Conservation (phyloP, 192 early-diverging fungal species). For the Dispira parvispora region DNA sequence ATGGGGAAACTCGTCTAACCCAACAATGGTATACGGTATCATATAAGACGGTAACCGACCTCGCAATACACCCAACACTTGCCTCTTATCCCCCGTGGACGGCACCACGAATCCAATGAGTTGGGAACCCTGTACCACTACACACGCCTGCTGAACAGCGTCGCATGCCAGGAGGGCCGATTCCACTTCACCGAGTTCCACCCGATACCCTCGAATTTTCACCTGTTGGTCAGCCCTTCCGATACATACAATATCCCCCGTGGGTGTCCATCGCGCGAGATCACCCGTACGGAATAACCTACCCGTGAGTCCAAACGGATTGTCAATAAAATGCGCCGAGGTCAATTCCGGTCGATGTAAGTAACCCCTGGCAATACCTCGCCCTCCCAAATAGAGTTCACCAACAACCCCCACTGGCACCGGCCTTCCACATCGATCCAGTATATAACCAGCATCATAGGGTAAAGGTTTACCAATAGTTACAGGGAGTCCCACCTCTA, state of each 20-base stretch:
- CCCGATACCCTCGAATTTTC: slow-evolving; percentile 5
- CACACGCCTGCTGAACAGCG: neutral
- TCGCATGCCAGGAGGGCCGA: neutral
- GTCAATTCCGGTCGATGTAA: slow-evolving; percentile 15
- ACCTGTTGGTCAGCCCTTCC: neutral
- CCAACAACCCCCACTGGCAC: slow-evolving; percentile 20
- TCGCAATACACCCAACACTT: neutral
- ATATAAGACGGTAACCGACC: neutral
- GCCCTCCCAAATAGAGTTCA: slow-evolving; percentile 18
- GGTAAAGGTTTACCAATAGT: slow-evolving; percentile 17
- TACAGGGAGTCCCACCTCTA: neutral
- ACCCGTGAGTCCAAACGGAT: slow-evolving; percentile 14
- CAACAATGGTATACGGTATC: neutral
- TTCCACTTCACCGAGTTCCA: neutral
- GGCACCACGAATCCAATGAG: neutral
- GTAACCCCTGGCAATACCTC: slow-evolving; percentile 18
- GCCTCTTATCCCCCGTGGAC: neutral
- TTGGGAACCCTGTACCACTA: neutral
- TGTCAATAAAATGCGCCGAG: slow-evolving; percentile 18
- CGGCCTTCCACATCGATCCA: slow-evolving; percentile 12
- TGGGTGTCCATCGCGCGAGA: no score
- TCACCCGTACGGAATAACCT: no score
- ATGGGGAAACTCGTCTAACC: neutral
- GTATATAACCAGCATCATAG: slow-evolving; percentile 15
- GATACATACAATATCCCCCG: no score